Conservation (phyloP, 371 early-diverging fungal species). For the Apophysomyces trapeziformis region DNA sequence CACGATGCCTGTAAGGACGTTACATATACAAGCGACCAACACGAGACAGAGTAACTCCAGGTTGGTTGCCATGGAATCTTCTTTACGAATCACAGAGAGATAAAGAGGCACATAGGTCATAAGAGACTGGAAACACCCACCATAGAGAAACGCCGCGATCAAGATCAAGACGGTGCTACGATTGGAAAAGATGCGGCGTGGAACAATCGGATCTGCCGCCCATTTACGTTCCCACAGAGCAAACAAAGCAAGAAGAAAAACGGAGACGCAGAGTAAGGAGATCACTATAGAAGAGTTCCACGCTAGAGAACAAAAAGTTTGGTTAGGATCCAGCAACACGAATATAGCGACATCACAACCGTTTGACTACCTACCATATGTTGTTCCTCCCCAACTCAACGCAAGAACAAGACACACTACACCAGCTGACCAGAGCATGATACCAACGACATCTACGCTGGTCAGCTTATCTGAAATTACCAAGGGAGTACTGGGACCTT, state of each 20-base stretch:
- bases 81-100: constrained; percentile 39
- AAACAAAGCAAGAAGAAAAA: constrained; percentile 40
- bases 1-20: constrained; percentile 37
- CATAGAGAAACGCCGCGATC: constrained; percentile 40
- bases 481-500: constrained; percentile 18
- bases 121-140: constrained; percentile 48
- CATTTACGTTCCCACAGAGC: constrained; percentile 45
- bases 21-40: constrained; percentile 44
- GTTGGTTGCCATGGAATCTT: constrained; percentile 41
- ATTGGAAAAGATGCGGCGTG: constrained; percentile 50
- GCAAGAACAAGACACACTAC: constrained; percentile 37
- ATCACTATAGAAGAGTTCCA: constrained; percentile 56
- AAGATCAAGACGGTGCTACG: constrained; percentile 55
- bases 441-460: constrained; percentile 32
- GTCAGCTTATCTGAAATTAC: constrained; percentile 10
- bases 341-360: too few relatives aligned
- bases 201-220: constrained; percentile 54
- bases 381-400: constrained; percentile 47
- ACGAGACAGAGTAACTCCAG: constrained; percentile 44
- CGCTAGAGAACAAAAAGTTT: constrained; percentile 17
- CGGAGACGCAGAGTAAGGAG: constrained; percentile 49
- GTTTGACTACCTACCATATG: constrained; percentile 27
- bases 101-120: constrained; percentile 51
- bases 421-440: constrained; percentile 34
- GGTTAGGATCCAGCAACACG: not conserved